Evolutionary conservation across 1,284 basidiomycete species (phyloP).

Genomic region (Puccinia triticina): DNA sequence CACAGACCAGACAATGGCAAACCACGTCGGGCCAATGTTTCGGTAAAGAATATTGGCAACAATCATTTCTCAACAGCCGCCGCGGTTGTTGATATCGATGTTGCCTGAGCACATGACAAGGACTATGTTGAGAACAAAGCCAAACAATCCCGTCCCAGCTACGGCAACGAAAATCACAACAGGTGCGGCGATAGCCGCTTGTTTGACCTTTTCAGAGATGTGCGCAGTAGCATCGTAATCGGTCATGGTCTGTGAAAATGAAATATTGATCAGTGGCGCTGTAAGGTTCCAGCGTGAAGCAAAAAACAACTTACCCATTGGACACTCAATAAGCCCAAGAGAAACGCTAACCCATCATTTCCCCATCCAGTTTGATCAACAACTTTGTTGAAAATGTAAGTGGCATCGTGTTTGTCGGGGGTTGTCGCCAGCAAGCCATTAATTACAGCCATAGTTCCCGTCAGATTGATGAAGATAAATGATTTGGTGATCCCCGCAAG

Average conservation of each 20-base stretch:
- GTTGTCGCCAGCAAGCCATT: conserved; percentile 82
- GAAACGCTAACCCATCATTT: conserved; percentile 78
- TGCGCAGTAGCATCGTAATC: conserved; percentile 70
- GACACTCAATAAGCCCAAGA: conserved; percentile 83
- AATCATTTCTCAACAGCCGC: conserved; percentile 41
- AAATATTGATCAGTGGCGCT: neutral
- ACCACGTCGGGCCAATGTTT: conserved; percentile 43
- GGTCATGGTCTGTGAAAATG: conserved; percentile 54
- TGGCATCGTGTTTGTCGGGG: conserved; percentile 74
- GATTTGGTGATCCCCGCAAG: conserved; percentile 76
- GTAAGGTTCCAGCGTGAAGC: conserved; percentile 59
- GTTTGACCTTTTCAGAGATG: conserved; percentile 86
- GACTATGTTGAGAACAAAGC: conserved; percentile 77
- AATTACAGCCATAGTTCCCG: conserved; percentile 69
- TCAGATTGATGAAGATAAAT: conserved; percentile 86
- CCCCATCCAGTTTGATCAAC: conserved; percentile 71
- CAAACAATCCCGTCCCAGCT: conserved; percentile 72
- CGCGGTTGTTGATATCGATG: conserved; percentile 54
- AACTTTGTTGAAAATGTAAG: conserved; percentile 71
- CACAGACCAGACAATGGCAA: conserved; percentile 33
- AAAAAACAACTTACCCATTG: conserved; percentile 68
- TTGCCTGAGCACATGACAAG: conserved; percentile 75
- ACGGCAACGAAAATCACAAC: conserved; percentile 85
- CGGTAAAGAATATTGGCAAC: conserved; percentile 48
- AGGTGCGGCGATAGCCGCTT: conserved; percentile 77